These are phyloP conservation scores for Globisporangium paddicum DNA, from an alignment of 352 stramenopile species.

Conservation along the genomic window DNA sequence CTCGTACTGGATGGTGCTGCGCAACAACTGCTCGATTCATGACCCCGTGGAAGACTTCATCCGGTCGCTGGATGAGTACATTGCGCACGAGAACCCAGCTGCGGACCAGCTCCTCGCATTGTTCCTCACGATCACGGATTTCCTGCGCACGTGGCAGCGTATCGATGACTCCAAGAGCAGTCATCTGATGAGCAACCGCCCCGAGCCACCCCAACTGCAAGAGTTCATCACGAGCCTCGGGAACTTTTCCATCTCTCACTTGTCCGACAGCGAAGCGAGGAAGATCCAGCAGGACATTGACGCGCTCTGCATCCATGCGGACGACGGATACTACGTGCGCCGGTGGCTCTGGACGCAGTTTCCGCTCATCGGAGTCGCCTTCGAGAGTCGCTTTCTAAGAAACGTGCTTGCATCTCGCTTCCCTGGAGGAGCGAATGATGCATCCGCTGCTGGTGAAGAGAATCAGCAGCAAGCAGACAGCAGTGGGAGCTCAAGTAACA, in stretches of 20 bases:
- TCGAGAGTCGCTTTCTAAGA: conserved; percentile 62
- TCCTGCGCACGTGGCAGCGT: conserved; percentile 65
- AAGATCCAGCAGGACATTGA: conserved; percentile 60
- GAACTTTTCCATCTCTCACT: conserved; percentile 43
- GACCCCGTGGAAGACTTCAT: conserved; percentile 82
- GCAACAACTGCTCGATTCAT: conserved; percentile 53
- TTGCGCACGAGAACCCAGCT: conserved; percentile 52
- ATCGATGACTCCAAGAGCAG: conserved; percentile 15
- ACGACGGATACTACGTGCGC: conserved; percentile 74
- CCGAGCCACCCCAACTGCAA: conserved; percentile 57
- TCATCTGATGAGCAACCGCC: conserved; percentile 30
- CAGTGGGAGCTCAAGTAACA: not conserved
- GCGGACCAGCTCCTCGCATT: conserved; percentile 62
- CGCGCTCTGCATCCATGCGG: conserved; percentile 49
- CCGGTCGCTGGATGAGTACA: conserved; percentile 70
- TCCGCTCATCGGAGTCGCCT: conserved; percentile 71
- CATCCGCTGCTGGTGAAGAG: not conserved
- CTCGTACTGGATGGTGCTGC: conserved; percentile 71
- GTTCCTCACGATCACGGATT: conserved; percentile 77
- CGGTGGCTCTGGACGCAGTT: conserved; percentile 87
- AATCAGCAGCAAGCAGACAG: not conserved
- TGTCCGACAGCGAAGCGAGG: conserved; percentile 45
- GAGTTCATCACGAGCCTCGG: conserved; percentile 70
- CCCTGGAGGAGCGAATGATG: not conserved
- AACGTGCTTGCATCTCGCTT: conserved; percentile 18